Conservation (phyloP, 2,329 filamentous ascomycete genomes). For the Ilyonectria mors-panacis region DNA sequence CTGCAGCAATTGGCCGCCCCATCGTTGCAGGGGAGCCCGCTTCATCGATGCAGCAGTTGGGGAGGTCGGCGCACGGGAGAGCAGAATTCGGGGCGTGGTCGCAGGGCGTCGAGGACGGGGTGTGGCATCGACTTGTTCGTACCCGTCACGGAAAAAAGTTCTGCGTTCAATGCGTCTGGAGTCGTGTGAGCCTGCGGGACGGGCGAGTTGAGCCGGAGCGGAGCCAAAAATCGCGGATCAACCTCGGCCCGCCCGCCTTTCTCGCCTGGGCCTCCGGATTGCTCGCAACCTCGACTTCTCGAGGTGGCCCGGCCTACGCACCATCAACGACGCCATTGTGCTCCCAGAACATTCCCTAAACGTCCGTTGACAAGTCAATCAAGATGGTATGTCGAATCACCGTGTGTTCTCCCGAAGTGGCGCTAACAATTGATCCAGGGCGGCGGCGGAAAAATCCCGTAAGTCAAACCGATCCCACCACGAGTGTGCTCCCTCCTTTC, state of each 20-base stretch:
- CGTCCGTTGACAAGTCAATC: conserved; percentile 56
- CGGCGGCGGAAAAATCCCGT: conserved; percentile 79
- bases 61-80: neutral
- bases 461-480: conserved; percentile 52
- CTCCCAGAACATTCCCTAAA: conserved; percentile 43
- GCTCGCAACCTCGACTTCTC: conserved; percentile 29
- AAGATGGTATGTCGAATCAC: conserved; percentile 68
- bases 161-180: conserved; percentile 48
- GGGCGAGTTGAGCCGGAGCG: conserved; percentile 17
- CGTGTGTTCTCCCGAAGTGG: neutral
- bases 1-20: conserved; percentile 58
- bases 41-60: conserved; percentile 54
- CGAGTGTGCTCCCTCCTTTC: conserved; percentile 22
- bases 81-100: conserved; percentile 13
- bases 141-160: conserved; percentile 53
- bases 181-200: conserved; percentile 53
- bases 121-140: conserved; percentile 31
- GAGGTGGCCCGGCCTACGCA: conserved; percentile 22
- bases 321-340: conserved; percentile 51
- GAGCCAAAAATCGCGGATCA: conserved; percentile 39
- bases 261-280: conserved; percentile 1
- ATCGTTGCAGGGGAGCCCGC: conserved; percentile 60
- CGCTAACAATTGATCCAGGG: conserved; percentile 70
- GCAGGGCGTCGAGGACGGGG: conserved; percentile 32
- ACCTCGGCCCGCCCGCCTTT: conserved; percentile 42